These are phyloP conservation scores for Wallacemonas sp. DNA, from an alignment of 208 protist genomes.

Conservation along the genomic window DNA sequence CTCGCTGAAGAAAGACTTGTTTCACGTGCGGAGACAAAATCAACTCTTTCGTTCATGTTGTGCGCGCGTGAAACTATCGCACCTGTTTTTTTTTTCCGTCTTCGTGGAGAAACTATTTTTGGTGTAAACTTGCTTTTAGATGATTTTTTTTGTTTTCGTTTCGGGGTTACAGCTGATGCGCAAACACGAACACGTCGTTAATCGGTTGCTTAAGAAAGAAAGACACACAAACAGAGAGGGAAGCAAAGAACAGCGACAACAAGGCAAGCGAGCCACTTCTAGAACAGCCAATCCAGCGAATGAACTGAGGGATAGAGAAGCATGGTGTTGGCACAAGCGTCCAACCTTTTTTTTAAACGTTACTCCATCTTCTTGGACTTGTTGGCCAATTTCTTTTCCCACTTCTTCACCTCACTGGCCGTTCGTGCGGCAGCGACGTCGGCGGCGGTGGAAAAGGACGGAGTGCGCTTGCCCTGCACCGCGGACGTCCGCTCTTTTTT, in stretches of 20 bases:
- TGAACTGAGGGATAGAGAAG: background rate
- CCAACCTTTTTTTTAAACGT: too few species aligned
- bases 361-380: conserved; percentile 13
- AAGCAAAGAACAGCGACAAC: background rate
- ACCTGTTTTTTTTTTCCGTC: too few species aligned
- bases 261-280: too few species aligned
- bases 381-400: conserved; percentile 11
- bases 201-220: conserved; percentile 10
- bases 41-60: too few species aligned
- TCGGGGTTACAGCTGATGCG: too few species aligned
- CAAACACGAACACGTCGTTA: conserved; percentile 2
- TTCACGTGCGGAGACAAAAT: too few species aligned
- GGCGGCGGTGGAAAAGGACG: conserved; percentile 1
- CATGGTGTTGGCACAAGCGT: too few species aligned
- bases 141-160: too few species aligned
- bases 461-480: background rate
- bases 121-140: too few species aligned
- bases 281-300: background rate
- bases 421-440: background rate
- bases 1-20: too few species aligned
- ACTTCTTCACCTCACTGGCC: conserved; percentile 8
- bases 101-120: too few species aligned
- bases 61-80: too few species aligned
- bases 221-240: conserved; percentile 14
- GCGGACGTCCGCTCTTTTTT: background rate